Evolutionary conservation across 192 early-diverging fungal species (phyloP).

Genomic region (Entomortierella chlamydospora): DNA sequence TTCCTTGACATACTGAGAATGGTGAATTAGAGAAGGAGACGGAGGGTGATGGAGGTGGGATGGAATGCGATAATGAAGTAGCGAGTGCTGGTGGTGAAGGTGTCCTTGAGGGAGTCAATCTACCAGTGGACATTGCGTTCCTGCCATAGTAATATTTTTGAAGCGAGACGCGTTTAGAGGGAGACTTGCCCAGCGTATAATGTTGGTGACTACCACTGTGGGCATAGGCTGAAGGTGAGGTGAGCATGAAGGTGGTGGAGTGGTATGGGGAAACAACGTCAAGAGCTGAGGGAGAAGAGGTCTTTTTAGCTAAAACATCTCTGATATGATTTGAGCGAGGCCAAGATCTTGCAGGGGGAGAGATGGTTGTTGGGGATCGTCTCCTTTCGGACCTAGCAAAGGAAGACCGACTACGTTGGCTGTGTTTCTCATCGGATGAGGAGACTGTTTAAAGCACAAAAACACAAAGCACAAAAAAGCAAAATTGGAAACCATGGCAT

Average conservation of each 20-base stretch:
- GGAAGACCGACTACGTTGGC: not conserved
- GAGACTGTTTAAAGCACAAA: not conserved
- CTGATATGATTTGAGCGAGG: slow-evolving; percentile 41
- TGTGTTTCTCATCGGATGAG: not conserved
- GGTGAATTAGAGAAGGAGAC: slow-evolving; percentile 6
- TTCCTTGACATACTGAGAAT: slow-evolving; percentile 8
- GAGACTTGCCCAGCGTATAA: slow-evolving; percentile 23
- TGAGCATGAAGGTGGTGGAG: slow-evolving; percentile 51
- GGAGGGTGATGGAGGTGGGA: slow-evolving; percentile 10
- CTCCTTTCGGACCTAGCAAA: not conserved
- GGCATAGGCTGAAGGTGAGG: slow-evolving; percentile 38
- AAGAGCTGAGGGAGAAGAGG: slow-evolving; percentile 25
- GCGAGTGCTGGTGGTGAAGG: slow-evolving; percentile 30
- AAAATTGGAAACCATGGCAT: not conserved
- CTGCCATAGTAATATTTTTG: slow-evolving; percentile 54
- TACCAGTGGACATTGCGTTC: slow-evolving; percentile 29
- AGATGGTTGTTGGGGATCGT: not conserved
- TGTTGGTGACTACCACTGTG: slow-evolving; percentile 12
- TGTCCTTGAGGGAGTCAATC: slow-evolving; percentile 36
- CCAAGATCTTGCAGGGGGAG: slow-evolving; percentile 30
- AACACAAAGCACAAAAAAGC: no score
- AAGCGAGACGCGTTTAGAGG: slow-evolving; percentile 45
- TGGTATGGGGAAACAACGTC: slow-evolving; percentile 50
- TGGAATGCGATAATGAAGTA: slow-evolving; percentile 7
- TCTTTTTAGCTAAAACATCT: slow-evolving; percentile 40